Conservation (phyloP, 192 early-diverging fungal species). For the Spizellomyces punctatus region DNA sequence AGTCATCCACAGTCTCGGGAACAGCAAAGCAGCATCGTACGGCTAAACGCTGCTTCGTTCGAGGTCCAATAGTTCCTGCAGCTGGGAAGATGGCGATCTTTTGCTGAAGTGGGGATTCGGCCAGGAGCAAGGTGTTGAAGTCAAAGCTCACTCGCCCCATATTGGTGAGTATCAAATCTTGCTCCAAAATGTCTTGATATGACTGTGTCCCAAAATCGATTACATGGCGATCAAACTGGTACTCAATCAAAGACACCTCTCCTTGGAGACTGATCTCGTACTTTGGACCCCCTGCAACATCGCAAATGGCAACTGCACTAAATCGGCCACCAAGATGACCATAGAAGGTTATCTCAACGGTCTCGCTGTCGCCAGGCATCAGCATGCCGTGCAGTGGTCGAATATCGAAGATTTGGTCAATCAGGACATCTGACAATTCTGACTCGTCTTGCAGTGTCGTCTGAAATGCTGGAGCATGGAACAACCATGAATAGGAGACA, state of each 20-base stretch:
- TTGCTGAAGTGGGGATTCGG: constrained; percentile 30
- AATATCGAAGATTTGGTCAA: constrained; percentile 52
- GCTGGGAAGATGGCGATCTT: constrained; percentile 48
- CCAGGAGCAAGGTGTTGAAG: constrained; percentile 42
- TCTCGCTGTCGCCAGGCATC: constrained; percentile 47
- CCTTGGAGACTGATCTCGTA: constrained; percentile 54
- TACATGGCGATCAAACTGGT: constrained; percentile 35
- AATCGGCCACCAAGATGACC: constrained; percentile 42
- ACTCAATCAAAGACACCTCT: constrained; percentile 53
- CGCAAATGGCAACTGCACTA: constrained; percentile 44
- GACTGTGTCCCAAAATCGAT: constrained; percentile 53
- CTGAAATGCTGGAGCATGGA: constrained; percentile 11
- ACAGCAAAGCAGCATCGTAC: constrained; percentile 47
- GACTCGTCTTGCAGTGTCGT: background rate
- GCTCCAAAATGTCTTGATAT: constrained; percentile 59
- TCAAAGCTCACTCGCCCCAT: constrained; percentile 55
- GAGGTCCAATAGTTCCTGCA: constrained; percentile 43
- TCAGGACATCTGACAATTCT: background rate
- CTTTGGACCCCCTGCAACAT: constrained; percentile 59
- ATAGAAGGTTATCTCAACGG: constrained; percentile 51
- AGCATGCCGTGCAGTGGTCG: constrained; percentile 48
- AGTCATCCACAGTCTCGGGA: constrained; percentile 53
- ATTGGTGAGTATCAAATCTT: constrained; percentile 56
- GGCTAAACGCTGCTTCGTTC: constrained; percentile 42
- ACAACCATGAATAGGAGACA: constrained; percentile 53